Conservation (phyloP, 2,329 filamentous ascomycete species). For the Colletotrichum orbiculare region DNA sequence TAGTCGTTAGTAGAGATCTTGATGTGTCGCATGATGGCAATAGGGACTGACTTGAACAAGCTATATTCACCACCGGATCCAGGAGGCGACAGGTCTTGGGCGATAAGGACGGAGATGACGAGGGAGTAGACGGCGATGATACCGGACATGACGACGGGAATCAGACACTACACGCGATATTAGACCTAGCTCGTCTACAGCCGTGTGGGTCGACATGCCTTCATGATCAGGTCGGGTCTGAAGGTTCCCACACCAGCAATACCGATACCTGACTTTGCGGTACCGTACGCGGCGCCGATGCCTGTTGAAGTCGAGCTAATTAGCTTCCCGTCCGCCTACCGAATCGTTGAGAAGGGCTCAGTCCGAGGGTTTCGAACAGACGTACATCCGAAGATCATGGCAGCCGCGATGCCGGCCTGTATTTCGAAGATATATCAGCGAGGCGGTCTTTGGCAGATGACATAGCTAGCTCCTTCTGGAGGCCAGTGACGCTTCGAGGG, state of each 20-base stretch:
- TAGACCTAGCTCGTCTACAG: slow-evolving; percentile 1
- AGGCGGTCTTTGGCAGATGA: slow-evolving; percentile 21
- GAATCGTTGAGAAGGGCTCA: slow-evolving; percentile 35
- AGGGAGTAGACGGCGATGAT: slow-evolving; percentile 98
- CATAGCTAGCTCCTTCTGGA: slow-evolving; percentile 3
- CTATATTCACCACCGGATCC: slow-evolving; percentile 74
- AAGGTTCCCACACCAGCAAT: slow-evolving; percentile 89
- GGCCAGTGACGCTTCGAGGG: slow-evolving; percentile 20
- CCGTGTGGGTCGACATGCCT: slow-evolving; percentile 62
- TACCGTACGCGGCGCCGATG: slow-evolving; percentile 85
- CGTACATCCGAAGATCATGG: slow-evolving; percentile 87
- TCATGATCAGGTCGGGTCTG: slow-evolving; percentile 90
- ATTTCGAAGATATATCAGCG: slow-evolving; percentile 40
- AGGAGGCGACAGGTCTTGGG: slow-evolving; percentile 84
- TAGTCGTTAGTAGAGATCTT: slow-evolving; percentile 35
- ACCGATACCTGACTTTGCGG: slow-evolving; percentile 88
- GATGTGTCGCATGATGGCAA: not conserved
- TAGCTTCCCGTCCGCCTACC: slow-evolving; percentile 12
- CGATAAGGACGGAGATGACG: slow-evolving; percentile 95
- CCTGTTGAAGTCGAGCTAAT: slow-evolving; percentile 48
- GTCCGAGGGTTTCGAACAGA: slow-evolving; percentile 42
- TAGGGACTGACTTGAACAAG: slow-evolving; percentile 77
- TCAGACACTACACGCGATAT: slow-evolving; percentile 70
- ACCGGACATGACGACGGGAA: slow-evolving; percentile 97
- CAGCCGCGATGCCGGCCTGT: slow-evolving; percentile 80